A percentile compares a stretch with the other conserved stretches of the same genome.
Evolutionary conservation across 345 rosid species (phyloP).

Genomic region (Eucalyptus regnans): DNA sequence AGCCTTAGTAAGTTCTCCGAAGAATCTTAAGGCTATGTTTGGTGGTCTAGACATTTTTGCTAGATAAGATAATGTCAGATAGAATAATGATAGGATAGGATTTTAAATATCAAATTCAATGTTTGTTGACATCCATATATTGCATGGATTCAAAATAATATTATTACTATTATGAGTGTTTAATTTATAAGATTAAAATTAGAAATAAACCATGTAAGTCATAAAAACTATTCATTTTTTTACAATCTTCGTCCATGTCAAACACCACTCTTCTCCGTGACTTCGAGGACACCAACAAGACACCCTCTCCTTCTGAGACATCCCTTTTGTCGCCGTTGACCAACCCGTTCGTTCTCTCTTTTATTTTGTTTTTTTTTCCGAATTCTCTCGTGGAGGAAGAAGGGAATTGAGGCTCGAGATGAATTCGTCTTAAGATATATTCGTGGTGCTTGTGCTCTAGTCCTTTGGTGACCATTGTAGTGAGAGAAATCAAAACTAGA

Average conservation of each 20-base stretch:
- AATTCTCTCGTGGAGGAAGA: not conserved
- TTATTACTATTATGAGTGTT: too few relatives aligned
- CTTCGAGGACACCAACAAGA: too few relatives aligned
- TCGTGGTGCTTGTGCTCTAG: not conserved
- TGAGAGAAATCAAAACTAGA: not conserved
- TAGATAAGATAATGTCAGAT: accelerated
- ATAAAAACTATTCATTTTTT: too few relatives aligned
- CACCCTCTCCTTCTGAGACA: too few relatives aligned
- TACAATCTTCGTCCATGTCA: too few relatives aligned
- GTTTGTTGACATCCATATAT: not conserved
- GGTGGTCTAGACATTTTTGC: not conserved
- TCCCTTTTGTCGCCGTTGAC: too few relatives aligned
- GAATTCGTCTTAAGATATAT: not conserved
- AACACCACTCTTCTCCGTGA: too few relatives aligned
- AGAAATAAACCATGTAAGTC: too few relatives aligned
- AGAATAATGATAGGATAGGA: not conserved
- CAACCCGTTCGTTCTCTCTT: not conserved
- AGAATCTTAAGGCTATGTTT: not conserved
- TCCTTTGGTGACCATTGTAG: not conserved
- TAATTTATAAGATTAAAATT: too few relatives aligned
- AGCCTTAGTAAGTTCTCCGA: not conserved
- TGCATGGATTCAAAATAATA: not conserved
- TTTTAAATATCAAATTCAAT: too few relatives aligned
- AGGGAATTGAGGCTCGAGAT: not conserved
- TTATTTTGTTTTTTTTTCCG: accelerated